These are phyloP conservation scores for Fragaria ananassa DNA, from an alignment of 306 rosid genomes.

Conservation along the genomic window DNA sequence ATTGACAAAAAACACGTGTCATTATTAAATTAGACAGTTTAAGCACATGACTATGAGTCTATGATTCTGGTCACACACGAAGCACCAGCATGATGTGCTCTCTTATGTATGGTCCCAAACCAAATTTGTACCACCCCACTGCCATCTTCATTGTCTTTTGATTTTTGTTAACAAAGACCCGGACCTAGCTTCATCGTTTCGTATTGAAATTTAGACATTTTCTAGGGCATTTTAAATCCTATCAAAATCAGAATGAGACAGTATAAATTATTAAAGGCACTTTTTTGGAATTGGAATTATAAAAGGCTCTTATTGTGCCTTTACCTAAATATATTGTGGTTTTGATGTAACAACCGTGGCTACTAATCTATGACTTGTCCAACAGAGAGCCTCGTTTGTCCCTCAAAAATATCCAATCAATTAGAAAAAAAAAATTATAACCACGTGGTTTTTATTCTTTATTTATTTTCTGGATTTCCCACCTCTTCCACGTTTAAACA, in stretches of 20 bases:
- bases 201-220: background rate
- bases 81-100: background rate
- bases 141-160: background rate
- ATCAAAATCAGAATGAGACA: background rate
- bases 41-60: background rate
- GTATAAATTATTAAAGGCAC: background rate
- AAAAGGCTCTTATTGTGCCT: background rate
- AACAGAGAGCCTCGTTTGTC: background rate
- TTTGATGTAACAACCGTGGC: background rate
- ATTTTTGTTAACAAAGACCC: no score
- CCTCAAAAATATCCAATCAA: background rate
- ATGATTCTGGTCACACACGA: background rate
- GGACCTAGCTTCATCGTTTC: background rate
- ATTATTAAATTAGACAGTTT: background rate
- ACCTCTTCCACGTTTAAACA: background rate
- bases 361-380: background rate
- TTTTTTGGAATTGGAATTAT: background rate
- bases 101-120: background rate
- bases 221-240: background rate
- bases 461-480: background rate
- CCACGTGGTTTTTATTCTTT: background rate
- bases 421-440: background rate
- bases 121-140: no score
- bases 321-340: background rate
- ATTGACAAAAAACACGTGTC: background rate